Percentiles rank a stretch among this genome's conserved stretches.
Conservation (phyloP, 306 rosid species). For the Dryas drummondii region DNA sequence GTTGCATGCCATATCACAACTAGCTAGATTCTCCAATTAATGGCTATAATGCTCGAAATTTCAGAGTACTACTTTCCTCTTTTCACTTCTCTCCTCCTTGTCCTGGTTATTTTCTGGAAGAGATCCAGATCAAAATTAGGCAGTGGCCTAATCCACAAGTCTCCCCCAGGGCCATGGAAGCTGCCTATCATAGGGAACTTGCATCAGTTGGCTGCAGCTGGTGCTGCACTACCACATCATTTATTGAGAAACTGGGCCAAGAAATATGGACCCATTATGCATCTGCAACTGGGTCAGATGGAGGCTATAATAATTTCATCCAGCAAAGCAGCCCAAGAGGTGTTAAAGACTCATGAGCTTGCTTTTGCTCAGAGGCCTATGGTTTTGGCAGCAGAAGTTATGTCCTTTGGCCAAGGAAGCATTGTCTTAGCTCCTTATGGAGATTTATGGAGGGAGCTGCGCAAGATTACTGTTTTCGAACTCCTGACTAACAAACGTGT, state of each 20-base stretch:
- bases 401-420: conserved; percentile 3
- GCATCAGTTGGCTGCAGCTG: conserved; percentile 15
- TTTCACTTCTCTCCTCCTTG: background rate
- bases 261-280: too few relatives aligned
- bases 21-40: background rate
- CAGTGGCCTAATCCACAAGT: background rate
- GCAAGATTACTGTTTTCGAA: conserved; percentile 10
- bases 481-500: conserved; percentile 1
- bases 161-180: conserved; percentile 25
- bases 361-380: conserved; percentile 16
- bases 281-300: background rate
- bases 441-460: conserved; percentile 22
- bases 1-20: too few relatives aligned
- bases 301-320: background rate
- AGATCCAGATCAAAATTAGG: background rate
- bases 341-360: conserved; percentile 13
- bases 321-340: background rate
- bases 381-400: conserved; percentile 8
- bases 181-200: conserved; percentile 23
- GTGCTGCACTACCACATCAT: too few relatives aligned
- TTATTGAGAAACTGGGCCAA: too few relatives aligned
- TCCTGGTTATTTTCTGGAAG: background rate
- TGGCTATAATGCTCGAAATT: background rate
- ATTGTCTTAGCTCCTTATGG: conserved; percentile 23
- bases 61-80: background rate